Base-by-base conservation (phyloP, 2,329 filamentous ascomycete genomes). In the Beauveria pseudobassiana region DNA sequence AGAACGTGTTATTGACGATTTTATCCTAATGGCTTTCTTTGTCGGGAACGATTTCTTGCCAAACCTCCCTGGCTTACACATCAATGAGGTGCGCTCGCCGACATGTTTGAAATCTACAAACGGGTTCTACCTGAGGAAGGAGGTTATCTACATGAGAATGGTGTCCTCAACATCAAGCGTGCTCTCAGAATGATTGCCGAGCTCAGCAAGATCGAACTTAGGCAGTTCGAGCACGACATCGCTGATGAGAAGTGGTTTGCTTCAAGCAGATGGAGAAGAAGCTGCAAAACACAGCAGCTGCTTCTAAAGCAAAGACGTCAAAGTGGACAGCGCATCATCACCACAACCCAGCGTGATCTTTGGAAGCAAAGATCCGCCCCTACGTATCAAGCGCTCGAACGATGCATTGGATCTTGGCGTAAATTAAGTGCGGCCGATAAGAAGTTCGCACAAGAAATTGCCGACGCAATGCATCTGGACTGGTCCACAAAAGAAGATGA, bases 11-110 rank as follows among this genome's bases (percentile, higher is more conserved):
- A 98, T 99, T 77, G 95, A 99, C 73, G 95, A 99, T 80, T 99
- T 99, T 75, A 98, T 99, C 72, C 84, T 99, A 64, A 97, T 99
- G 92, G 93, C 93, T 53, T 99, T 99, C 79, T 99, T 99, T 75
- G 91, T 99, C 69, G 95, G 95, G 72, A 99, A 99, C 76, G 95
- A 99, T 83, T 99, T 99, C 78, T 83, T 99, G 74, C 95, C 95
- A 3, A 97, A 99, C 76, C 81, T 99, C 63, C 96, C 96, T 5
- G 91, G 96, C 71, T 78, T 99, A 66, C 95, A 99, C 76, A 99
- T 99, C 76, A 99, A 99, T 75, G 96, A 99, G 76, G 95, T 66
- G 95, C 96, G 24, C 79, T 99, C 74, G 91, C 93, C 26, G 88
- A 95, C 71, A 99, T 99, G 95, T 99, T 99, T 75, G 89, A 89